Conservation (phyloP, 306 rosid species). For the Quercus berberidifolia region DNA sequence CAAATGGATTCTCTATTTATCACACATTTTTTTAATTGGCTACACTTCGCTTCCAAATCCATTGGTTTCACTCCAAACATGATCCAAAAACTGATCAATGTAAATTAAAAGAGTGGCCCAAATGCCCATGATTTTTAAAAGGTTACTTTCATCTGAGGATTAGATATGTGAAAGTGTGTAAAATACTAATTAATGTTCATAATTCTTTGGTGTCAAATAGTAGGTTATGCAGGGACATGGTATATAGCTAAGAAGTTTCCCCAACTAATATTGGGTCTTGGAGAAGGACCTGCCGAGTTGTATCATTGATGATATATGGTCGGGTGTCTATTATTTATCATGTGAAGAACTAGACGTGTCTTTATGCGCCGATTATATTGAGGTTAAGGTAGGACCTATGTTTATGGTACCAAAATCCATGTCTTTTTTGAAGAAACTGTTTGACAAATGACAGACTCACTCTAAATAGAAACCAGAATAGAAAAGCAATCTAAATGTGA, state of each 20-base stretch:
- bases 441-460: slow-evolving; percentile 7
- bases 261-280: slow-evolving; percentile 17
- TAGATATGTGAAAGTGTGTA: neutral
- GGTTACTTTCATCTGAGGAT: slow-evolving; percentile 11
- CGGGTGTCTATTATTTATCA: slow-evolving; percentile 8
- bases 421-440: slow-evolving; percentile 12
- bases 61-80: neutral
- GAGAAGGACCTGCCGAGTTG: slow-evolving; percentile 22
- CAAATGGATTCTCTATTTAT: slow-evolving; percentile 6
- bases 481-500: neutral
- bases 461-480: neutral
- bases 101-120: neutral
- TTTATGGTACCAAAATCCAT: slow-evolving; percentile 27
- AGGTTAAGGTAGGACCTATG: slow-evolving; percentile 19
- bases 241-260: slow-evolving; percentile 13
- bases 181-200: neutral
- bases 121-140: slow-evolving; percentile 2
- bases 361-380: slow-evolving; percentile 9
- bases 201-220: neutral
- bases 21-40: neutral
- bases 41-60: neutral
- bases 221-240: neutral
- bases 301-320: slow-evolving; percentile 32
- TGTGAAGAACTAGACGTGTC: slow-evolving; percentile 12
- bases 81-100: neutral